Evolutionary conservation across 805 yeast species (phyloP), one percentile per base, ranked within the genome.

Genomic region (Millerozyma miso): DNA sequence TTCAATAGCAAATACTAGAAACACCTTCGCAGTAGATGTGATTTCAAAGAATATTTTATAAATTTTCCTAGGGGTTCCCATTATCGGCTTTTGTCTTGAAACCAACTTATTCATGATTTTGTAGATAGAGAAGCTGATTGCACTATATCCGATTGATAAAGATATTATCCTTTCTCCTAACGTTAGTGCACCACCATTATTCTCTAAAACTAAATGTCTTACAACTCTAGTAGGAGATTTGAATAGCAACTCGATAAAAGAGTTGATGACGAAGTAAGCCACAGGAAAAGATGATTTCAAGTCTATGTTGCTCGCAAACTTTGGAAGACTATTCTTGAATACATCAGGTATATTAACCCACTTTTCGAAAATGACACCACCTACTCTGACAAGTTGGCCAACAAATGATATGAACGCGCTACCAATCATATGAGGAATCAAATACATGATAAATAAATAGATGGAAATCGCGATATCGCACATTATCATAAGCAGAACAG

Each of bases 1-100:
- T 58, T 93, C 99, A 38, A 88, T 75, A 4, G 82, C 75, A 55
- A 90, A 85, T 19, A 93, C 74, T 10, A 77, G 53, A 44, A 87
- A 78, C 12, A 91, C 95, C 58, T 90, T 91, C 18, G 81, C 54
- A 2, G 95, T 81, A 29, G 83, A 73, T 16, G 73, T 63, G 7
- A 80, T 48, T 44, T 80, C 83, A 53, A 81, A 77, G 20, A 83
- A 55, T 1, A 74, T 50, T 40, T 74, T 71, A 54, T 78, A 84
- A 2, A 77, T 39, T 8, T 65, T 60, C 48, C 93, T 73, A 39
- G 74, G 65, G 1, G 65, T 60, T 0, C 85, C 83, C 36, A 62
- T 50, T 2, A 80, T 51, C 1, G 85, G 83, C 29, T 69, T 69
- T 2, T 40, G 38, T 1, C 68, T 63, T 1, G 69, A 51, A 0